Base-by-base conservation (phyloP, 202 grass and related monocot genomes). In the Zoysia matrella region DNA sequence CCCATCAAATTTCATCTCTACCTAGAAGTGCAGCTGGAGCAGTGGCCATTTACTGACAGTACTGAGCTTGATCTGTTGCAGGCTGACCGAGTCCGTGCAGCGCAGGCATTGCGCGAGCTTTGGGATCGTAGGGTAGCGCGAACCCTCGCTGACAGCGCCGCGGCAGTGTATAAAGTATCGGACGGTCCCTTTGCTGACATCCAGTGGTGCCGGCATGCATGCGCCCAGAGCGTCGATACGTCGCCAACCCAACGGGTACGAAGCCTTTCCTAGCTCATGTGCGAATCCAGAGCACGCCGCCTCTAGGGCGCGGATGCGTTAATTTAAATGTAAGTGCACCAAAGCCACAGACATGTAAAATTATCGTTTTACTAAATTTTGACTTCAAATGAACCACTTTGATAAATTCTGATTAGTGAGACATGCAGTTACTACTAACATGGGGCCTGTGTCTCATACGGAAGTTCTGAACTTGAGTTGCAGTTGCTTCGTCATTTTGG, bases 71-170 rank as follows among this genome's bases (percentile, higher is more conserved):
- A 36, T 5, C 30, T 36, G 30, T 36, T 36, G 30, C 30, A 36
- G 30, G 30, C 30, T 36, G 30, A 36, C 30, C 30, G 30, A 36
- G 30, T 36, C 73, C 47, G 54, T 63, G 61, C 46, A 52, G 50
- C 30, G 30, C 30, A 36, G 30, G 30, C 30, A 36, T 36, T 36
- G 30, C 30, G 30, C 30, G 30, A 36, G 30, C 30, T 36, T 36
- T 36, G 30, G 30, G 30, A 36, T 36, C 30, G 30, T 36, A 36
- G 30, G 57, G 7, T 4, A 12, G n/a, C 60, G 51, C 2, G 57
- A 62, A 6, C n/a, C 82, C 11, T 84, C 54, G 47, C 58, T 65
- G 67, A 65, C 83, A 79, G 60, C 83, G 52, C 49, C 22, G 22
- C 6, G 62, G 53, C 15, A 72, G 57, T 60, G 56, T 36, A 36